Evolutionary conservation across 495 filamentous ascomycete species (phyloP), one percentile per base, ranked within the genome.

Genomic region (Entonaema liquescens): DNA sequence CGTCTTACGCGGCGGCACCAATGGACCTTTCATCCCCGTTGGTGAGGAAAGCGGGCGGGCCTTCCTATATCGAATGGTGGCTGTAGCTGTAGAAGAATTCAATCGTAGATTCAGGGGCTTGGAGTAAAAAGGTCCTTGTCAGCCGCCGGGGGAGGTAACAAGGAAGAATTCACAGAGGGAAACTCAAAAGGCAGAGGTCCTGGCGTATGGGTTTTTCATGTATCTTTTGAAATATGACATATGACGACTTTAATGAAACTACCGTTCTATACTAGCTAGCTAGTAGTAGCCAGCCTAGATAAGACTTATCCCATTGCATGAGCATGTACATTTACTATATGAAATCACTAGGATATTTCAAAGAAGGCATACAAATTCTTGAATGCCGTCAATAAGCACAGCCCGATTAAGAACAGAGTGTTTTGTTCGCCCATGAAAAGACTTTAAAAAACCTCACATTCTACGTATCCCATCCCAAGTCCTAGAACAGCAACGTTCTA

Each of bases 21-120:
- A 97, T 76, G 95, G 95, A 13, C 95, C 95, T 9, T 99, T 98
- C 74, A 92, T 99, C 33, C 95, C 95, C 0, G 92, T 98, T 2
- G 90, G 89, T 62, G 92, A 98, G 76, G 96, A 97, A 83, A 91
- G 89, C 71, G 87, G 88, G 15, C 82, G 96, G 74, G 92, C 95
- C 72, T 99, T 95, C 86, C 80, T 99, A 71, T 99, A 89, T 63
- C 77, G 77, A 61, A 86, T 85, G 81, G 83, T 89, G 62, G 85
- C 82, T 7, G 73, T 89, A 5, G 87, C 85, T 26, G 87, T 89
- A 7, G 82, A 85, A 62, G 85, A 87, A 76, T 89, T 86, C 44
- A 89, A 89, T 69, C 79, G 84, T 28, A 76, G 85, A 58, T 88
- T 84, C 38, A 75, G 75, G 70, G 80, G 83, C 2, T 71, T 80